Percentiles rank a stretch among this genome's conserved stretches.
These are phyloP conservation scores for Diaporthe sp. DNA, from an alignment of 2,329 filamentous ascomycete genomes.

Conservation along the genomic window DNA sequence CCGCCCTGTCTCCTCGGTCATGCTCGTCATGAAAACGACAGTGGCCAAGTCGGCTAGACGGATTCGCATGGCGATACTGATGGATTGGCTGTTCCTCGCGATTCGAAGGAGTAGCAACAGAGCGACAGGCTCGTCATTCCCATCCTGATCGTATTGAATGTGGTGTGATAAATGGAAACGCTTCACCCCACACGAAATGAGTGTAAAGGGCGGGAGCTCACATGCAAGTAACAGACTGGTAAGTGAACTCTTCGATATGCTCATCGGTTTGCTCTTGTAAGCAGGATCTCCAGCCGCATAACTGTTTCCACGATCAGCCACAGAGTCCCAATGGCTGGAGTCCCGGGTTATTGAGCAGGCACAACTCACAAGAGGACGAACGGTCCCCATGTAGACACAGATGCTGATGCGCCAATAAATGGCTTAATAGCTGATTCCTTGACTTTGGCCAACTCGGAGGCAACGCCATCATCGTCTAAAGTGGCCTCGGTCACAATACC, in stretches of 20 bases:
- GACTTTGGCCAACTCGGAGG: background rate
- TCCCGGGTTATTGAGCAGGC: too few species aligned
- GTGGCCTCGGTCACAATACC: background rate
- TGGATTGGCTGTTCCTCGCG: constrained; percentile 12
- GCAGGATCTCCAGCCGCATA: constrained; percentile 23
- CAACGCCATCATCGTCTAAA: background rate
- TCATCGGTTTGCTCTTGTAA: background rate
- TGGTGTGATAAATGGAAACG: constrained; percentile 34
- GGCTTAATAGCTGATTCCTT: background rate
- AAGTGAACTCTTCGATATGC: background rate
- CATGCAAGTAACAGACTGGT: background rate
- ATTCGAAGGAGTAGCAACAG: constrained; percentile 26
- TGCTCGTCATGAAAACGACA: constrained; percentile 11
- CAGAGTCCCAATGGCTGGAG: too few species aligned
- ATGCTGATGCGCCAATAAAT: background rate
- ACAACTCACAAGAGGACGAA: constrained; percentile 26
- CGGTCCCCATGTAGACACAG: background rate
- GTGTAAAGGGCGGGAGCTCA: background rate
- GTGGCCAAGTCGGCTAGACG: constrained; percentile 24
- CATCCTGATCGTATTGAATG: constrained; percentile 6
- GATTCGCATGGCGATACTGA: constrained; percentile 32
- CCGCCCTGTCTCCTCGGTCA: constrained; percentile 5
- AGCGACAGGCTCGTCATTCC: background rate
- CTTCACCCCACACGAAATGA: background rate
- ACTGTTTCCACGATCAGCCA: background rate